Conservation (phyloP, 192 early-diverging fungal species). For the Phycomyces nitens region DNA sequence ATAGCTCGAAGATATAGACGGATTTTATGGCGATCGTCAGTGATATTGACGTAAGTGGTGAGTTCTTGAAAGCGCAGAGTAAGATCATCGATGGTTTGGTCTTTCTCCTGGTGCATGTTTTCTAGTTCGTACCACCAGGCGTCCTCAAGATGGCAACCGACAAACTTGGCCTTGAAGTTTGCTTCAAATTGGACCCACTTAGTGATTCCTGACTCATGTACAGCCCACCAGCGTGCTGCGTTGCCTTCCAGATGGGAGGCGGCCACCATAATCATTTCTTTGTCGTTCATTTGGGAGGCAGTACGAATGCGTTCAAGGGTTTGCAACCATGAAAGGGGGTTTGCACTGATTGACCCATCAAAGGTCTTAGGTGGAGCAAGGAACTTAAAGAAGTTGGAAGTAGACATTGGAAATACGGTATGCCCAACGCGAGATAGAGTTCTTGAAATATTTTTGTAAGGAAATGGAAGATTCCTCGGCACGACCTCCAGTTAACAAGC, state of each 20-base stretch:
- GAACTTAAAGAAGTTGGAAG: background rate
- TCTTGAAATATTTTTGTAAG: too few species aligned
- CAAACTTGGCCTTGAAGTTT: background rate
- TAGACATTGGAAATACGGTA: too few species aligned
- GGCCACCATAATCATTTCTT: background rate
- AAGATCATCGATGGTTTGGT: conserved; percentile 9
- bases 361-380: background rate
- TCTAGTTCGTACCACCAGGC: background rate
- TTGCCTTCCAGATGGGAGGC: background rate
- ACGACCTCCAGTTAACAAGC: too few species aligned
- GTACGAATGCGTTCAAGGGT: background rate
- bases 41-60: background rate
- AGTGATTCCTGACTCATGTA: background rate
- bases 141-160: background rate
- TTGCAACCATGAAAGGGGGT: background rate
- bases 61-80: background rate
- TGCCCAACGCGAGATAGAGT: too few species aligned
- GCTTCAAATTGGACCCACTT: background rate
- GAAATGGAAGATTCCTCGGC: too few species aligned
- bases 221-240: background rate
- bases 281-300: background rate
- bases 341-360: background rate
- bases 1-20: background rate
- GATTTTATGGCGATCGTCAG: background rate
- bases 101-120: background rate